phyloP scores from a whole-genome alignment of 2,329 filamentous ascomycete genomes.

The Fusarium bulbicola region DNA sequence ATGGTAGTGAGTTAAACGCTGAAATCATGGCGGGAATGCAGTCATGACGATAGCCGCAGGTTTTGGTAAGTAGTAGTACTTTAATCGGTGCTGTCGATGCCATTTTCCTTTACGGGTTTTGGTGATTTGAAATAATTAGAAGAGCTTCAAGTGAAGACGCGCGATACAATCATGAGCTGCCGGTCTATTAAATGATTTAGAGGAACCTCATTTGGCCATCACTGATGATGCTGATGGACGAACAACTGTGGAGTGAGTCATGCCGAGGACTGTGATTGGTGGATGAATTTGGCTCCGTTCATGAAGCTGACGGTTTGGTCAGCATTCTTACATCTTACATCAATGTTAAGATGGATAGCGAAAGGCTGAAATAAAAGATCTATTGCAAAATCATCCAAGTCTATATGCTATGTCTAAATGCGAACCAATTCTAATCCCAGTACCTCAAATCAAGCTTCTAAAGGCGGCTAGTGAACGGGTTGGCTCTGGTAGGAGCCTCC shows the following conservation, averaged over 20 bases:
- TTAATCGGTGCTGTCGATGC: neutral
- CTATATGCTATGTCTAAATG: neutral
- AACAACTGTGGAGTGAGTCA: neutral
- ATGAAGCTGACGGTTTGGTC: neutral
- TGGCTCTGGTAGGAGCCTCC: neutral
- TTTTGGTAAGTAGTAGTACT: slow-evolving; percentile 21
- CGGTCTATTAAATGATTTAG: neutral
- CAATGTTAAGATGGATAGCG: neutral
- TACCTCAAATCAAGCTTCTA: neutral
- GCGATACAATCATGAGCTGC: neutral
- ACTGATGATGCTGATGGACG: too few relatives aligned
- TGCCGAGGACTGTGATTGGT: neutral
- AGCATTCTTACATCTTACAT: neutral
- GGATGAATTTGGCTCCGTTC: neutral
- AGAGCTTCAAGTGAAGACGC: neutral
- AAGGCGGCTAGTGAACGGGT: neutral
- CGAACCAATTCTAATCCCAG: accelerated
- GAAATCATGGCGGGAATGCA: slow-evolving; percentile 13
- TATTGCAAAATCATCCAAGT: neutral
- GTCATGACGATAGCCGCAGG: slow-evolving; percentile 17
- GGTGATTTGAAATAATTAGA: accelerated
- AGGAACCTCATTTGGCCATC: too few relatives aligned
- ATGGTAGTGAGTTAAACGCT: neutral
- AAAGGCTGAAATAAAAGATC: neutral
- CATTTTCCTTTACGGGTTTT: neutral